A percentile compares a stretch with the other conserved stretches of the same genome.
Conservation (phyloP, 371 early-diverging fungal genomes). For the Mortierella sp. region DNA sequence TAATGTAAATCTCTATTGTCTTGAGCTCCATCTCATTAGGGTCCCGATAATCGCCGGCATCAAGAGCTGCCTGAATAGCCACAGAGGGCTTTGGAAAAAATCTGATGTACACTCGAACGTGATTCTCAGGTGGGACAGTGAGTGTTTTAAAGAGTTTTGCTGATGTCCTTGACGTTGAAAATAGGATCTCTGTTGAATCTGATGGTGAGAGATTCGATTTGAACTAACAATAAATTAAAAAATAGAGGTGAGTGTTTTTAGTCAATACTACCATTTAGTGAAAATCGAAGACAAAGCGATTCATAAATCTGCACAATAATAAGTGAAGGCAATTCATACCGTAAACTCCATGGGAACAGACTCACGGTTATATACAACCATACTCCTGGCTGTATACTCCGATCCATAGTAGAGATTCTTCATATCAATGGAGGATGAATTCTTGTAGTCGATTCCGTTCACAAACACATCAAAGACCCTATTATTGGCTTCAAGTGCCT, state of each 20-base stretch:
- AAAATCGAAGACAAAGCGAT: background rate
- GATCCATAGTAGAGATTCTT: slow-evolving; percentile 70
- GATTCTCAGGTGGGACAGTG: slow-evolving; percentile 66
- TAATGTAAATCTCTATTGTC: slow-evolving; percentile 71
- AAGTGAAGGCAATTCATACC: no score
- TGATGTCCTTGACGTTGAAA: slow-evolving; percentile 76
- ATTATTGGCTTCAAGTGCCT: slow-evolving; percentile 49
- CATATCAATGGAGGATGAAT: slow-evolving; percentile 65
- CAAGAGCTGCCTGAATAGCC: slow-evolving; percentile 46
- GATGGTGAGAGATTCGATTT: slow-evolving; percentile 65
- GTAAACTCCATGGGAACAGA: slow-evolving; percentile 75
- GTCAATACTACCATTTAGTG: background rate
- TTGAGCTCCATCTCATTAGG: slow-evolving; percentile 60
- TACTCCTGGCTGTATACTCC: slow-evolving; percentile 71
- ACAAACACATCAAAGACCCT: slow-evolving; percentile 75
- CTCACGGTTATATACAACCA: slow-evolving; percentile 76
- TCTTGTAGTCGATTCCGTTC: slow-evolving; percentile 62
- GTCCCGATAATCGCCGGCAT: slow-evolving; percentile 41
- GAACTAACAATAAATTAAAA: slow-evolving; percentile 48
- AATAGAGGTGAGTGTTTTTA: slow-evolving; percentile 5
- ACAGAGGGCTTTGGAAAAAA: slow-evolving; percentile 62
- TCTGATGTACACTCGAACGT: slow-evolving; percentile 71
- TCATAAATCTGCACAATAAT: no score
- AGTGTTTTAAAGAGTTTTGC: slow-evolving; percentile 74
- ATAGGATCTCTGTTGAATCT: slow-evolving; percentile 71